Evolutionary conservation across 495 filamentous ascomycete species (phyloP), one percentile per base, ranked within the genome.

Genomic region (Neurospora sp.): DNA sequence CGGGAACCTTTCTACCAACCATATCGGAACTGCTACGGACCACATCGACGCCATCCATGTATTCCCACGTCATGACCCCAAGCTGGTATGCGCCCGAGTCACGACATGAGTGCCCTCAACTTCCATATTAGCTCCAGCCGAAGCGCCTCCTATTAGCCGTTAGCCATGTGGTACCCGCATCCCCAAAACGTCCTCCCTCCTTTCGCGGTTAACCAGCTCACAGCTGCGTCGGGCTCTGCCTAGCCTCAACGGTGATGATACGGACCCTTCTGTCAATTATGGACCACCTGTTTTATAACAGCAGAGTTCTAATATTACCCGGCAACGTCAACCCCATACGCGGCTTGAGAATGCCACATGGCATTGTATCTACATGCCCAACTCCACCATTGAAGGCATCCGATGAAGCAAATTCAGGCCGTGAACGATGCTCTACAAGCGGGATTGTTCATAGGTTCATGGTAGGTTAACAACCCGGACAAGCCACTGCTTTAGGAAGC

Each of bases 201-300:
- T 31, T 78, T 73, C 79, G 79, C 78, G 76, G 77, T 77, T 77
- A 77, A 74, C 75, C 75, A 73, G 71, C 74, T 75, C 73, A 69
- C 73, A 74, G 62, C 72, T 79, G 75, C 72, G 23, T 71, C 41
- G 54, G 39, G 59, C 39, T 40, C 18, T 73, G 76, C 73, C 73
- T 70, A 71, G 75, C 62, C 79, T 72, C 73, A 80, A 80, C 78
- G 79, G 77, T 74, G 54, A 71, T 77, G 76, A 75, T 74, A 74
- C 72, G 71, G 54, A 40, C 27, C 66, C 16, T 71, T 75, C 69
- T 69, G 59, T 73, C 44, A 72, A 48, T 72, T 62, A 71, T 76
- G 62, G n/a, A 8, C 69, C 39, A 18, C 44, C 35, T 16, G 31
- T 23, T 69, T 59, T 62, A 62, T 62, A 62, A 23, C 20, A 14